Evolutionary conservation across 1,284 basidiomycete species (phyloP), one percentile per base, ranked within the genome.

Genomic region (Flammula alnicola): DNA sequence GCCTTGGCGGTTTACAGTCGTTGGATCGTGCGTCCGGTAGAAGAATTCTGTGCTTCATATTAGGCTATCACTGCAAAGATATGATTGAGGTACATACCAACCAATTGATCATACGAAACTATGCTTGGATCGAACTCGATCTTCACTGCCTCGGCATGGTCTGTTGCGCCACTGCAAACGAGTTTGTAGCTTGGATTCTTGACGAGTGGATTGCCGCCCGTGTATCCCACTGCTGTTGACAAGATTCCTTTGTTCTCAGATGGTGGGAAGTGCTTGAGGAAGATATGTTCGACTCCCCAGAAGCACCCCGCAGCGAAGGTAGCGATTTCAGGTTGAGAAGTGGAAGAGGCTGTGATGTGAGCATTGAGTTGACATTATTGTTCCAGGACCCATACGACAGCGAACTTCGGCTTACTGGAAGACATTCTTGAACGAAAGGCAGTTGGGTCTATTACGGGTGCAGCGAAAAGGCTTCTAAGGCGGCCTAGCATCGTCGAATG

Each of bases 11-110:
- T 95, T 84, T 40, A 79, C 63, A 0, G 91, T 92, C 19, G 94
- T 97, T 1, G 96, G 93, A 63, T 98, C 95, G 66, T 99, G 96
- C 0, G 92, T 95, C 38, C 95, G 83, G 68, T 93, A 95, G 71
- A 95, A 95, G 75, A 94, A 95, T 71, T 96, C 93, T 85, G 43
- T 9, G 26, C 11, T 2, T 14, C 9, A 22, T 19, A 27, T 43
- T 14, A 37, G 19, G 7, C 3, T 19, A 8, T 9, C 12, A n/a
- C 12, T 11, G 31, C 7, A 30, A 5, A 44, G 3, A 22, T 10
- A 22, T 7, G 38, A 29, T 31, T 19, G 26, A 17, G 14, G 25
- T 6, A 14, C 26, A 62, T 63, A 85, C 85, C 87, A 37, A 95
- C 89, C 38, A 97, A 81, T 65, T 95, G 87, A 16, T 75, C 90